Conservation (phyloP, 371 early-diverging fungal species). For the Rhizopus microsporus region DNA sequence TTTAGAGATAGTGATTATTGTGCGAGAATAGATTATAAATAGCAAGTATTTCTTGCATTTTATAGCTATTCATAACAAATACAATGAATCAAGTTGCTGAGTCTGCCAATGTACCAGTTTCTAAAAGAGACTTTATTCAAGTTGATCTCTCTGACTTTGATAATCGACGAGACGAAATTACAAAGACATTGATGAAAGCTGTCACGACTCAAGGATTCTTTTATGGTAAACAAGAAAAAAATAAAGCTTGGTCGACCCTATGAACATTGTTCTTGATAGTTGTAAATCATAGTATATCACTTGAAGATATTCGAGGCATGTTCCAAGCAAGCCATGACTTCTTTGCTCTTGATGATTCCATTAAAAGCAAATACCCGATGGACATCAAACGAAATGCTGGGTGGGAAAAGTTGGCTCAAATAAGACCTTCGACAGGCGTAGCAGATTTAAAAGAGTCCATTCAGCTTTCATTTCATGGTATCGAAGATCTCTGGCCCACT, state of each 20-base stretch:
- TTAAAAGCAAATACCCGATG: conserved; percentile 30
- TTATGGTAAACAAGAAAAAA: conserved; percentile 22
- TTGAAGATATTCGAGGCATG: conserved; percentile 33
- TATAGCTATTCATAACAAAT: not conserved
- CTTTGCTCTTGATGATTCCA: conserved; percentile 30
- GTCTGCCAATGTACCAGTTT: conserved; percentile 14
- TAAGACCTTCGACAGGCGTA: conserved; percentile 38
- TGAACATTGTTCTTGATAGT: conserved; percentile 11
- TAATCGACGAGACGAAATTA: conserved; percentile 23
- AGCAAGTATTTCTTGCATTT: no score
- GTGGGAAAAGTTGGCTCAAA: conserved; percentile 38
- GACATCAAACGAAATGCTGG: conserved; percentile 39
- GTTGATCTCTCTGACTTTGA: conserved; percentile 28
- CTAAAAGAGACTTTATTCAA: conserved; percentile 16
- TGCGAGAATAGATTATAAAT: no score
- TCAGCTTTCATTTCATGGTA: conserved; percentile 34
- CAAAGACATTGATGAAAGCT: conserved; percentile 20
- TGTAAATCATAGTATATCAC: conserved; percentile 33
- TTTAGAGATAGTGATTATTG: no score
- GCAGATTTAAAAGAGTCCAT: conserved; percentile 40
- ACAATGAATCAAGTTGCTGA: conserved; percentile 9
- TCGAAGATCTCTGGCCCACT: conserved; percentile 36
- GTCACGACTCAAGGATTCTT: conserved; percentile 28
- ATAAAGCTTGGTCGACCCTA: not conserved
- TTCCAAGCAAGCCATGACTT: conserved; percentile 32